These are phyloP conservation scores for Trichosporon sp. DNA, from an alignment of 1,284 basidiomycete genomes.

Conservation along the genomic window DNA sequence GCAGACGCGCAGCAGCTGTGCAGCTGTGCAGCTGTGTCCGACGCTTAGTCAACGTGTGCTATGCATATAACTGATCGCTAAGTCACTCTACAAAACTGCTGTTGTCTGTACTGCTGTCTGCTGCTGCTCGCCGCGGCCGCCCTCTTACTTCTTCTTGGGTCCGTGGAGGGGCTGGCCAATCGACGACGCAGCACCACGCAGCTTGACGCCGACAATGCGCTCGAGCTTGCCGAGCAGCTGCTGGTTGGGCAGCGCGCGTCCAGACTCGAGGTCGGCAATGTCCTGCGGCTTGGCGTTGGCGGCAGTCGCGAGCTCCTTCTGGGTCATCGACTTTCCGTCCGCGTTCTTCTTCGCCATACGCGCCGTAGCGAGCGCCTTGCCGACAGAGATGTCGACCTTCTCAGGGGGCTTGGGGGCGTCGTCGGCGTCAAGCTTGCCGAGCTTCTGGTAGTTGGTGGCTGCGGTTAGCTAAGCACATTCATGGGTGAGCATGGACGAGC, in stretches of 20 bases:
- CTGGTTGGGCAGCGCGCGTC: slow-evolving; percentile 85
- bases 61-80: slow-evolving; percentile 11
- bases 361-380: slow-evolving; percentile 78
- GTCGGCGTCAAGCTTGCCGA: slow-evolving; percentile 90
- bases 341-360: slow-evolving; percentile 64
- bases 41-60: slow-evolving; percentile 4
- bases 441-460: slow-evolving; percentile 90
- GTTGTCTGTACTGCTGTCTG: slow-evolving; percentile 7
- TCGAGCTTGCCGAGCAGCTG: slow-evolving; percentile 92
- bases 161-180: slow-evolving; percentile 56
- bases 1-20: not conserved
- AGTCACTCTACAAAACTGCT: slow-evolving; percentile 4
- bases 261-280: slow-evolving; percentile 76
- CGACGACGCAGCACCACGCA: slow-evolving; percentile 68
- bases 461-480: slow-evolving; percentile 22
- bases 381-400: slow-evolving; percentile 65
- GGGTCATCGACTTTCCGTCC: slow-evolving; percentile 62
- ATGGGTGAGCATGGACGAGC: no score
- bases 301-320: slow-evolving; percentile 86
- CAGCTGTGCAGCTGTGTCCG: not conserved
- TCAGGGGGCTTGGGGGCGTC: slow-evolving; percentile 95
- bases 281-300: slow-evolving; percentile 57
- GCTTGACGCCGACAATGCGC: slow-evolving; percentile 83
- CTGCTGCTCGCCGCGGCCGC: not conserved
- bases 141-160: slow-evolving; percentile 49